A percentile compares a stretch with the other conserved stretches of the same genome.
These are phyloP conservation scores for Malania oleifera DNA, from an alignment of 164 flowering plant genomes.

Conservation along the genomic window DNA sequence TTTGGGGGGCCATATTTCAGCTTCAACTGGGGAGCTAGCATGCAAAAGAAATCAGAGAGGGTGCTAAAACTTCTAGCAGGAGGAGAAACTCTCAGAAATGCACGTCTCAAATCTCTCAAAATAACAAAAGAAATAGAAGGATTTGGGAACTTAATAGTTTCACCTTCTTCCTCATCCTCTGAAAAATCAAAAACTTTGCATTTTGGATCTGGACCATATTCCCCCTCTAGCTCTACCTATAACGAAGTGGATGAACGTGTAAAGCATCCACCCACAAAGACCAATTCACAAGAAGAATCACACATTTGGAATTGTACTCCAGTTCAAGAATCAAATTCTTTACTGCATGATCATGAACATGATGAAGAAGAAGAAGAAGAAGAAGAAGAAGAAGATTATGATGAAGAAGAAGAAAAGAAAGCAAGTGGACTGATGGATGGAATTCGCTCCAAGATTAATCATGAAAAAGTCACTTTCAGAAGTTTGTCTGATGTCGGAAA, in stretches of 20 bases:
- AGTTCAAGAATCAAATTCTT: conserved; percentile 15
- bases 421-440: conserved; percentile 11
- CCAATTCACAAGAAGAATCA: neutral
- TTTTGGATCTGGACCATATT: conserved; percentile 35
- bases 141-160: conserved; percentile 32
- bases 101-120: conserved; percentile 44
- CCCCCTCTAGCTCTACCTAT: conserved; percentile 24
- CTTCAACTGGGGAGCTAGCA: conserved; percentile 50
- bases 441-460: conserved; percentile 23
- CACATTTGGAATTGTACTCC: neutral
- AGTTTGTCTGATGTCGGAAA: conserved; percentile 34
- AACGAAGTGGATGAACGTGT: conserved; percentile 21
- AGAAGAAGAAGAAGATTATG: conserved; percentile 9
- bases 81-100: conserved; percentile 31
- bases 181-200: conserved; percentile 25
- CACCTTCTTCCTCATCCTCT: conserved; percentile 22
- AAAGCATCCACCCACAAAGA: neutral
- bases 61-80: conserved; percentile 31
- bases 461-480: conserved; percentile 10
- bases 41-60: conserved; percentile 45
- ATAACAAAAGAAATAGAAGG: conserved; percentile 56
- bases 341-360: no score
- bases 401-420: conserved; percentile 8
- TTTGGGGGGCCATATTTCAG: no score
- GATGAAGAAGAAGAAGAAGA: conserved; percentile 10